These are phyloP conservation scores for Aureobasidium musti DNA, from an alignment of 2,329 filamentous ascomycete genomes.

Conservation along the genomic window DNA sequence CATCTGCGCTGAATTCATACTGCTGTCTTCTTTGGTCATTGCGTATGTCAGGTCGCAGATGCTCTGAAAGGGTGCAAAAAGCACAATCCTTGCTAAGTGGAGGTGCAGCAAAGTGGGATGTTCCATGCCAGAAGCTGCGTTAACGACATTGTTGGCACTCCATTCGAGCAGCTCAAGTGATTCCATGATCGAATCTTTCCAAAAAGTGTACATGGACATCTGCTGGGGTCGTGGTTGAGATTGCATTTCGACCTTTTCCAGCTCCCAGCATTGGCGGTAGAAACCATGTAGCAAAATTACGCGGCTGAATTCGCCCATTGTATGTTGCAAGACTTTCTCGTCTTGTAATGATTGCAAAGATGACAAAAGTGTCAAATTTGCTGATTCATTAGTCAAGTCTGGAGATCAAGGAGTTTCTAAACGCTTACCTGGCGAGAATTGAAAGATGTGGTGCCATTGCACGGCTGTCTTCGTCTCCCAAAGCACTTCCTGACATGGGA, in stretches of 20 bases:
- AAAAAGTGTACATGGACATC: conserved; percentile 52
- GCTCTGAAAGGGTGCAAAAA: conserved; percentile 53
- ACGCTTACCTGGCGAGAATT: conserved; percentile 26
- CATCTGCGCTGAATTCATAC: conserved; percentile 13
- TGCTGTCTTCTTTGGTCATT: conserved; percentile 35
- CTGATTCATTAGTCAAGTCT: background rate
- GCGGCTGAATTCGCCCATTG: conserved; percentile 53
- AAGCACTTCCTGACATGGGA: conserved; percentile 37
- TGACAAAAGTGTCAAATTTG: conserved; percentile 43
- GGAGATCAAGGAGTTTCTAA: background rate
- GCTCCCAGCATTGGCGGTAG: conserved; percentile 54
- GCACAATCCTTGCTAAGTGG: conserved; percentile 56
- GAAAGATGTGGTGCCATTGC: conserved; percentile 34
- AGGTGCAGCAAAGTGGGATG: conserved; percentile 59
- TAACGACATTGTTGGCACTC: conserved; percentile 57
- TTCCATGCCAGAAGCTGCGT: conserved; percentile 54
- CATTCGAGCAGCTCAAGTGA: conserved; percentile 60
- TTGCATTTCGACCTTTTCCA: conserved; percentile 44
- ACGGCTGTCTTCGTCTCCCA: conserved; percentile 35
- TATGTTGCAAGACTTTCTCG: conserved; percentile 50
- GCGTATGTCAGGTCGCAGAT: conserved; percentile 50
- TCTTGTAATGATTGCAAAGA: conserved; percentile 53
- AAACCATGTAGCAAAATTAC: conserved; percentile 55
- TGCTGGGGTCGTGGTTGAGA: conserved; percentile 31
- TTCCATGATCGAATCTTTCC: conserved; percentile 52